Evolutionary conservation across 2,329 filamentous ascomycete species (phyloP).

Genomic region (Cladorrhinum sp.): DNA sequence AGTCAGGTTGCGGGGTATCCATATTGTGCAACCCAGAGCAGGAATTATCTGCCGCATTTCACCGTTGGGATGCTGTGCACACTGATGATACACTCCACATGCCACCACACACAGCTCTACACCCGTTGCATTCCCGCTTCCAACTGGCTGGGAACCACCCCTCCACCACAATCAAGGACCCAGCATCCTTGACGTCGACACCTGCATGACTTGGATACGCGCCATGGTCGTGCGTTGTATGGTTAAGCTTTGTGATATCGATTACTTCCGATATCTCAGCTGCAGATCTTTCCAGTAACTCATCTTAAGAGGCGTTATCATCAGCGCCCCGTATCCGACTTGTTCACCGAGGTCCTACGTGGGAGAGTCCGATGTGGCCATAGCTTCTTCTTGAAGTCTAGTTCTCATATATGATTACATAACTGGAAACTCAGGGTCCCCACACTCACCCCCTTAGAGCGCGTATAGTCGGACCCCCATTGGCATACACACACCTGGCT

Average conservation of each 20-base stretch:
- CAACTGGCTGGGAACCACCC: not conserved
- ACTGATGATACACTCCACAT: not conserved
- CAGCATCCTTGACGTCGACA: constrained; percentile 4
- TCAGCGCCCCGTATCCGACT: constrained; percentile 1
- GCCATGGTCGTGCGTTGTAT: not conserved
- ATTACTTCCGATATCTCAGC: not conserved
- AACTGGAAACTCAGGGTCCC: not conserved
- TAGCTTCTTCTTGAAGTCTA: constrained; percentile 8
- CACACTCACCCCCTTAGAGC: not conserved
- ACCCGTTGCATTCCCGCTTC: not conserved
- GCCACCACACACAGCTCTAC: not conserved
- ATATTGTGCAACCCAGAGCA: not conserved
- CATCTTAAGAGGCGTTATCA: not conserved
- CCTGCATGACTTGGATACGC: constrained; percentile 2
- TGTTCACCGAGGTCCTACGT: not conserved
- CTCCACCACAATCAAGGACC: not conserved
- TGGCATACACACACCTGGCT: not conserved
- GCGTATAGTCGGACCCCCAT: not conserved
- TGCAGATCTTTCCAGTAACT: constrained; percentile 1
- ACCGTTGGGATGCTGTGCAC: not conserved
- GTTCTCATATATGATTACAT: not conserved
- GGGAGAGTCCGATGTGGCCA: constrained; percentile 6
- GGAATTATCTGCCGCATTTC: not conserved
- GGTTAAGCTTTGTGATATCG: constrained; percentile 10
- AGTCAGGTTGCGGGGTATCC: not conserved